Evolutionary conservation across 805 yeast genomes (phyloP), one percentile per base, ranked within the genome.

Genomic region (Kodamaea sagamina): DNA sequence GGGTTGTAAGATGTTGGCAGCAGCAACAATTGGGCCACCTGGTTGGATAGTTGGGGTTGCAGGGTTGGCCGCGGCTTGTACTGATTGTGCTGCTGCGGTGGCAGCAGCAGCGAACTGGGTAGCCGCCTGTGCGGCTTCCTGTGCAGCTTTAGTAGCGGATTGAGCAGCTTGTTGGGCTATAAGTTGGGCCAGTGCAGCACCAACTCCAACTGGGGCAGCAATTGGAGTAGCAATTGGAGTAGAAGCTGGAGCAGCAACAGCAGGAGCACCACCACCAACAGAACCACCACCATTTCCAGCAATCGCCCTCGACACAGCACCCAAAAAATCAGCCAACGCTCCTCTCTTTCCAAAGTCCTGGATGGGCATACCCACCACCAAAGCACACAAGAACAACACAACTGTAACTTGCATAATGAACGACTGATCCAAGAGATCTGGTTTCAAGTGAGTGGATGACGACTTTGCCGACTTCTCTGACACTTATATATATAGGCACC

Each of bases 71-170:
- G 12, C 24, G 16, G 16, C 18, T 8, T 31, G 21, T 9, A 15
- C 24, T 32, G 21, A 18, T 15, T 27, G 17, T n/a, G n/a, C n/a
- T n/a, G n/a, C n/a, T n/a, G n/a, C n/a, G 12, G 43, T 24, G 26
- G 42, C 41, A 32, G 42, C 38, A 16, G 42, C 37, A n/a, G 22
- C 39, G 6, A 37, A 16, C n/a, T 42, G 19, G 26, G 43, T 34
- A 12, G 51, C n/a, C n/a, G n/a, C n/a, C n/a, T n/a, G n/a, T n/a
- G n/a, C n/a, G n/a, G n/a, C n/a, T n/a, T n/a, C n/a, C 24, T 21
- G 24, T 6, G 24, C 24, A 15, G 34, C 17, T 8, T 17, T 19
- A 7, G 34, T 6, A 29, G 34, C 7, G 11, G 34, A 17, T 11
- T 27, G 31, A 12, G 28, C 28, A n/a, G 31, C 24, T n/a, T 11